Conservation (phyloP, 2,329 filamentous ascomycete species). For the Massarina eburnea region DNA sequence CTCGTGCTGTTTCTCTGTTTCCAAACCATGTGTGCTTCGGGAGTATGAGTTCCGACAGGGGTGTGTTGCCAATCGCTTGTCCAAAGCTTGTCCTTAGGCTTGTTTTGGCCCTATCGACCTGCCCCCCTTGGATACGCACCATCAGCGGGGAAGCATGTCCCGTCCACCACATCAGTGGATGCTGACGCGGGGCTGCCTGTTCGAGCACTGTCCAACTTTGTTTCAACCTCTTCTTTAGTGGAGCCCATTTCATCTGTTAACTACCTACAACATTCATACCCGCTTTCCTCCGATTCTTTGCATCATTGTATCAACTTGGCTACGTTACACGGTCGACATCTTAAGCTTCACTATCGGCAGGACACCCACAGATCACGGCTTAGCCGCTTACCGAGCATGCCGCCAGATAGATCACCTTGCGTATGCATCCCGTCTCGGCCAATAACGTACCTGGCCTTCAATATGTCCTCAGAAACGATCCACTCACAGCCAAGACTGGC, state of each 20-base stretch:
- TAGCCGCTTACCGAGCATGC: background rate
- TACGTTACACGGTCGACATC: background rate
- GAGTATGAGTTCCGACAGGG: background rate
- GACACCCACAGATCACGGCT: background rate
- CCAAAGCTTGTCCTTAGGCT: slow-evolving; percentile 11
- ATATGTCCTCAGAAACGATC: slow-evolving; percentile 1
- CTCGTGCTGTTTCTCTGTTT: background rate
- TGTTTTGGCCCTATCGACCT: slow-evolving; percentile 2
- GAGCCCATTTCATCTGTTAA: background rate
- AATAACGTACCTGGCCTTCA: background rate
- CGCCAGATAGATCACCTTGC: background rate
- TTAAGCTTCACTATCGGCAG: slow-evolving; percentile 2
- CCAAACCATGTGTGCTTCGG: background rate
- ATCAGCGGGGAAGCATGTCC: slow-evolving; percentile 11
- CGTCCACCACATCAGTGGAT: background rate
- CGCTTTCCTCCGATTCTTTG: background rate
- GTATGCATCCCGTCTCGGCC: background rate
- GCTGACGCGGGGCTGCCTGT: slow-evolving; percentile 3
- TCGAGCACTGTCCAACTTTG: background rate
- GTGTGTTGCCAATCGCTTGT: slow-evolving; percentile 7
- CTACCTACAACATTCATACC: background rate
- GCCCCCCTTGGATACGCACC: background rate
- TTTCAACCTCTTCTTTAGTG: background rate
- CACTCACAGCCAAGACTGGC: background rate
- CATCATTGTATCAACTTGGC: slow-evolving; percentile 1